phyloP scores from a whole-genome alignment of 345 rosid species.

The Schrenkiella parvula region DNA sequence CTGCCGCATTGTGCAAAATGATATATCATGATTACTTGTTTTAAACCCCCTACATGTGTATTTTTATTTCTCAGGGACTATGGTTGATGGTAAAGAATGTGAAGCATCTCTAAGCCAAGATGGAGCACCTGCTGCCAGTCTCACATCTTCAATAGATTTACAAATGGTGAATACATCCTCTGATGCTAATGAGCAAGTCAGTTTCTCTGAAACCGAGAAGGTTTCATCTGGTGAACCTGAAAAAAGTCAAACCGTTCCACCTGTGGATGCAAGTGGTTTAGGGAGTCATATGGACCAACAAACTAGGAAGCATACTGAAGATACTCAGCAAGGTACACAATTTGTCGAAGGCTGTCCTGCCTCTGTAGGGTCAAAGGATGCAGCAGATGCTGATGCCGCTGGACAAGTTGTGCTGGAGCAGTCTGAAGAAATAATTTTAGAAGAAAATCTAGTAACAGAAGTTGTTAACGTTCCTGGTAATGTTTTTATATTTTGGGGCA shows the following conservation, averaged over 20 bases:
- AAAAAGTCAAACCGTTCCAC: conserved; percentile 28
- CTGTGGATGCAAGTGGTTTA: conserved; percentile 30
- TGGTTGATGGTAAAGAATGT: conserved; percentile 30
- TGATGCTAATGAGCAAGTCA: conserved; percentile 23
- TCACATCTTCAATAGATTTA: conserved; percentile 21
- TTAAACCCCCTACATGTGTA: not conserved
- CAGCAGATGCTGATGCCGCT: conserved; percentile 31
- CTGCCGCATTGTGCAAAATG: conserved; percentile 13
- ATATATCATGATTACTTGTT: not conserved
- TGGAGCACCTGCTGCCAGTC: conserved; percentile 13
- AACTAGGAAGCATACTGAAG: conserved; percentile 19
- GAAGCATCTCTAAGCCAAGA: conserved; percentile 28
- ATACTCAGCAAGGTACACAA: conserved; percentile 27
- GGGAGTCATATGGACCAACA: conserved; percentile 30
- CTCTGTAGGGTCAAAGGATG: conserved; percentile 32
- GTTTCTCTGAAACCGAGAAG: conserved; percentile 26
- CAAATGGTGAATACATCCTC: conserved; percentile 30
- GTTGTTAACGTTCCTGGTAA: conserved; percentile 44
- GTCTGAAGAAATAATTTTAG: conserved; percentile 20
- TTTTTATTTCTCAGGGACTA: conserved; percentile 11
- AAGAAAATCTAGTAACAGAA: conserved; percentile 36
- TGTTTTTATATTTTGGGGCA: not conserved
- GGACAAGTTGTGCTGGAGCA: conserved; percentile 21
- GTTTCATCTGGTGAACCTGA: conserved; percentile 26
- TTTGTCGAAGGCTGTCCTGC: conserved; percentile 22